A percentile compares a stretch with the other conserved stretches of the same genome.
These are phyloP conservation scores for Ceratocystis albifundus DNA, from an alignment of 2,329 filamentous ascomycete species.

Conservation along the genomic window DNA sequence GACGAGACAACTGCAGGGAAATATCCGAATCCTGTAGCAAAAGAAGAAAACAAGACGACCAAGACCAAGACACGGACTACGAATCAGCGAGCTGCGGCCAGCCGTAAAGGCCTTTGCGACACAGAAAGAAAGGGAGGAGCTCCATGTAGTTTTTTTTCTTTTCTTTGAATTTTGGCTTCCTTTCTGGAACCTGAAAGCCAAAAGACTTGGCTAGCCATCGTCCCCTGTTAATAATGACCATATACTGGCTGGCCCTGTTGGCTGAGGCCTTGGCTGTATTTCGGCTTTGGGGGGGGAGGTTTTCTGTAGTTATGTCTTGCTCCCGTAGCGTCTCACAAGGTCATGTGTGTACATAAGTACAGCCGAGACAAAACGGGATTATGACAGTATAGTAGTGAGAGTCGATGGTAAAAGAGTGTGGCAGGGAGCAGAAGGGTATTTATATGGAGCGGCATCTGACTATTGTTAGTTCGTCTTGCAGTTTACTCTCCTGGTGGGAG, in stretches of 20 bases:
- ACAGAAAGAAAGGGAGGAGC: neutral
- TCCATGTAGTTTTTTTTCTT: neutral
- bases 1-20: conserved; percentile 4
- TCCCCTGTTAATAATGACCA: neutral
- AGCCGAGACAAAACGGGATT: neutral
- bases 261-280: neutral
- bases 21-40: neutral
- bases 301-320: neutral
- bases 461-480: too few species aligned
- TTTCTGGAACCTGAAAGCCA: neutral
- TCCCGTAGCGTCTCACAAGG: neutral
- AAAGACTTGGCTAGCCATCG: neutral
- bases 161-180: neutral
- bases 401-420: neutral
- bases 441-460: neutral
- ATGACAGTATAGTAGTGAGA: neutral
- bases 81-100: neutral
- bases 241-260: neutral
- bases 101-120: neutral
- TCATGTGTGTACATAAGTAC: neutral
- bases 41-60: neutral
- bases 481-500: too few species aligned
- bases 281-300: too few species aligned
- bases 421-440: neutral
- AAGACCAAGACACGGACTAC: neutral